These are phyloP conservation scores for Diaporthe citri DNA, from an alignment of 2,329 filamentous ascomycete genomes.

Conservation along the genomic window DNA sequence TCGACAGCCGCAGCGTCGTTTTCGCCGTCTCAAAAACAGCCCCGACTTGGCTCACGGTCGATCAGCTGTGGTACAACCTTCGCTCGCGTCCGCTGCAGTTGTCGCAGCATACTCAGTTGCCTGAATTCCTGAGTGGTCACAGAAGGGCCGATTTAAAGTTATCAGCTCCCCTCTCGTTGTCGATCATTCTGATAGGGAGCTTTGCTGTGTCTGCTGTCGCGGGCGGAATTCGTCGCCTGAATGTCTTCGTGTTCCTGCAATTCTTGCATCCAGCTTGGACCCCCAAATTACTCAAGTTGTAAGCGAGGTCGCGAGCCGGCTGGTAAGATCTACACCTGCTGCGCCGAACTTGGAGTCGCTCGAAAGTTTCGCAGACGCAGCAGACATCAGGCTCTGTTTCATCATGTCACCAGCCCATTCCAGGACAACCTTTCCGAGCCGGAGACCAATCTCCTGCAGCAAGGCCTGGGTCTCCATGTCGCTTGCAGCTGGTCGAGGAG, in stretches of 20 bases:
- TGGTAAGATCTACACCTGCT: conserved; percentile 8
- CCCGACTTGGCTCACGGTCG: background rate
- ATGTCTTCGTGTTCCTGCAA: background rate
- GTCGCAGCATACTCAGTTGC: background rate
- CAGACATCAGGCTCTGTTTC: conserved; percentile 35
- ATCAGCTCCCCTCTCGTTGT: background rate
- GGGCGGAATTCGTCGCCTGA: background rate
- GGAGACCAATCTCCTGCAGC: conserved; percentile 34
- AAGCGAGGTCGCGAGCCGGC: conserved; percentile 21
- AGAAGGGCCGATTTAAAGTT: background rate
- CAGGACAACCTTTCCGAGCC: conserved; percentile 36
- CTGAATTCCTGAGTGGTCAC: background rate
- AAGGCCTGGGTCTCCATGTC: conserved; percentile 11
- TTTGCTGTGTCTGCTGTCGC: background rate
- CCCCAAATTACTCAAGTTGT: background rate
- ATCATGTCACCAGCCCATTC: conserved; percentile 40
- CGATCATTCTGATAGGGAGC: background rate
- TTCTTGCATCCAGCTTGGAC: background rate
- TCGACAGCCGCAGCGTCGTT: background rate
- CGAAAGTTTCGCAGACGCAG: background rate
- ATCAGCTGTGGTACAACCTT: background rate
- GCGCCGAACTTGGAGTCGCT: conserved; percentile 1
- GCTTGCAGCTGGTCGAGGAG: background rate
- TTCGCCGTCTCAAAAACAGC: background rate
- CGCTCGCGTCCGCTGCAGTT: background rate